A percentile compares a stretch with the other conserved stretches of the same genome.
Conservation (phyloP, 805 yeast species). For the Sugiyamaella smithiae region DNA sequence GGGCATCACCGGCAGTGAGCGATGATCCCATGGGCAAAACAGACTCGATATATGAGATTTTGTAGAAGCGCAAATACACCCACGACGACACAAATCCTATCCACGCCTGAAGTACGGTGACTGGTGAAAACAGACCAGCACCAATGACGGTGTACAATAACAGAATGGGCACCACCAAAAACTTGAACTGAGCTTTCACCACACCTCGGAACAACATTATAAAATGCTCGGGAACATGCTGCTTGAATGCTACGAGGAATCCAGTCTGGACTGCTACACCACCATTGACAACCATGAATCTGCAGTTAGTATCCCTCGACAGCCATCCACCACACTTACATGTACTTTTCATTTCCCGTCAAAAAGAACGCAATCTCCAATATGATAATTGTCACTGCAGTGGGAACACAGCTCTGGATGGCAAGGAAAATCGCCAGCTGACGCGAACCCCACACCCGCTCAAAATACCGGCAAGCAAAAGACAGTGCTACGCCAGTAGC, state of each 20-base stretch:
- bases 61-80: constrained; percentile 76
- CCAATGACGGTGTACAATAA: constrained; percentile 29
- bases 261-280: constrained; percentile 54
- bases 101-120: constrained; percentile 29
- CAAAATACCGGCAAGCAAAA: constrained; percentile 62
- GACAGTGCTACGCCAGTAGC: constrained; percentile 42
- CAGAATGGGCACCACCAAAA: constrained; percentile 41
- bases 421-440: constrained; percentile 51
- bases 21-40: constrained; percentile 42
- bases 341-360: constrained; percentile 21
- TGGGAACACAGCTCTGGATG: constrained; percentile 39
- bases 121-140: constrained; percentile 25
- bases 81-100: constrained; percentile 63
- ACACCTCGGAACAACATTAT: constrained; percentile 47
- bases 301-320: too few relatives aligned
- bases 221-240: constrained; percentile 61
- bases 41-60: constrained; percentile 53
- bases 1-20: constrained; percentile 17
- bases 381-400: constrained; percentile 27
- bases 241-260: constrained; percentile 62
- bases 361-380: constrained; percentile 23
- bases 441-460: constrained; percentile 58
- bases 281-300: constrained; percentile 41
- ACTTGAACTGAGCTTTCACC: constrained; percentile 43
- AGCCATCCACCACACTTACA: too few relatives aligned